These are phyloP conservation scores for Lentithecium fluviatile DNA, from an alignment of 495 filamentous ascomycete genomes.

Conservation along the genomic window DNA sequence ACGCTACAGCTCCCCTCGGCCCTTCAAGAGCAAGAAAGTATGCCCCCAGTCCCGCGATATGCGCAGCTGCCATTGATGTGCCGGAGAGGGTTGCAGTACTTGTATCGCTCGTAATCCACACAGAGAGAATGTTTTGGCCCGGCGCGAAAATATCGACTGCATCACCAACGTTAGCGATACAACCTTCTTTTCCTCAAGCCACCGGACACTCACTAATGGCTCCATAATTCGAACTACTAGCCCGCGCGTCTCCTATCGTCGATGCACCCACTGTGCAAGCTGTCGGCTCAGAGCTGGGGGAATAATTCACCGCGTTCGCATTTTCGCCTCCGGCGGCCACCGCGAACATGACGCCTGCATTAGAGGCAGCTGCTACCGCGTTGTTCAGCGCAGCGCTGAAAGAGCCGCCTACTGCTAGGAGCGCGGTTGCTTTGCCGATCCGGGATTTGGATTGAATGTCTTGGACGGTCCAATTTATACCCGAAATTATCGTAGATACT, in stretches of 20 bases:
- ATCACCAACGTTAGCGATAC: background rate
- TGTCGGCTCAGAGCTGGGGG: conserved; percentile 26
- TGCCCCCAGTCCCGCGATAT: conserved; percentile 55
- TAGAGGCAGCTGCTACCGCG: conserved; percentile 9
- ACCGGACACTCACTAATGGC: background rate
- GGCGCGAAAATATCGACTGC: conserved; percentile 20
- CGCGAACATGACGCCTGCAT: conserved; percentile 26
- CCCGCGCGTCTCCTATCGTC: conserved; percentile 29
- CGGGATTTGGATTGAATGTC: conserved; percentile 10
- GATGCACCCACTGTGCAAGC: conserved; percentile 46
- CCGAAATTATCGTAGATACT: conserved; percentile 10
- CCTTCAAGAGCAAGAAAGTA: conserved; percentile 25
- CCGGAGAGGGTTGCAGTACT: conserved; percentile 52
- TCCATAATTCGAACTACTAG: conserved; percentile 43
- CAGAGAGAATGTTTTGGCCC: conserved; percentile 1
- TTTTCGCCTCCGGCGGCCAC: conserved; percentile 21
- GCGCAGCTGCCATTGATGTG: conserved; percentile 61
- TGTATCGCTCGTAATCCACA: conserved; percentile 12
- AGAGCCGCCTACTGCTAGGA: conserved; percentile 13
- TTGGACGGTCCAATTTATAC: conserved; percentile 22
- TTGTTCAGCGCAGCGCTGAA: conserved; percentile 11
- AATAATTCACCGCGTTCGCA: conserved; percentile 3
- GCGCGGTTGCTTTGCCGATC: conserved; percentile 6
- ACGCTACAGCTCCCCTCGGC: conserved; percentile 2
- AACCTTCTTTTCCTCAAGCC: background rate